phyloP scores from a whole-genome alignment of 2,329 filamentous ascomycete genomes.

The Colletotrichum truncatum region DNA sequence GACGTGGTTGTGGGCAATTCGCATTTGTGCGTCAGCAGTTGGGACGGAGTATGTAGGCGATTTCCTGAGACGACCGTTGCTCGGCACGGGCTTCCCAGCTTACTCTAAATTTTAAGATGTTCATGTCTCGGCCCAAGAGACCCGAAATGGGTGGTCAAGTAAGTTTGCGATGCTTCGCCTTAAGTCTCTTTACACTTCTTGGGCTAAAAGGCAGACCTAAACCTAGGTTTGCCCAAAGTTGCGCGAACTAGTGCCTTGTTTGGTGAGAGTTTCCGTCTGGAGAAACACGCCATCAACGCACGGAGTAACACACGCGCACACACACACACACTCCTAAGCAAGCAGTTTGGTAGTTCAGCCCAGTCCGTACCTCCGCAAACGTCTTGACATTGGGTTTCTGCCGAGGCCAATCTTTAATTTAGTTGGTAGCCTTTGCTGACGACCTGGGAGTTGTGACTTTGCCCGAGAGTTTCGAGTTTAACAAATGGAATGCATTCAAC shows the following conservation, averaged over 20 bases:
- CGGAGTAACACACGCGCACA: not conserved
- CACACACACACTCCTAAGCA: not conserved
- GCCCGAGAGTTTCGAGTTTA: not conserved
- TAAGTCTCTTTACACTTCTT: not conserved
- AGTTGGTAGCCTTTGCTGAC: slow-evolving; percentile 18
- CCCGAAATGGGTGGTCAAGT: slow-evolving; percentile 10
- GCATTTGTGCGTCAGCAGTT: slow-evolving; percentile 19
- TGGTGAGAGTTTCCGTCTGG: slow-evolving; percentile 2
- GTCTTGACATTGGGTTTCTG: not conserved
- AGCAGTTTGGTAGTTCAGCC: not conserved
- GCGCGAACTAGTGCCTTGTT: slow-evolving; percentile 7
- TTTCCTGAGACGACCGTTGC: slow-evolving; percentile 23
- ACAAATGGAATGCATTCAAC: not conserved
- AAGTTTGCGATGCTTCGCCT: slow-evolving; percentile 1
- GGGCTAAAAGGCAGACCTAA: not conserved
- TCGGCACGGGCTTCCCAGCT: slow-evolving; percentile 21
- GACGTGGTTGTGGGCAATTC: not conserved
- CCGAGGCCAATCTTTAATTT: slow-evolving; percentile 8
- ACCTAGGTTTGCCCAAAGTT: not conserved
- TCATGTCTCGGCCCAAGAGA: slow-evolving; percentile 2
- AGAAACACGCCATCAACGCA: not conserved
- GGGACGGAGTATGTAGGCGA: not conserved
- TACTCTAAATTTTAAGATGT: not conserved
- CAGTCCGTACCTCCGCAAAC: not conserved
- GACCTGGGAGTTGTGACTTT: not conserved